phyloP scores from a whole-genome alignment of 140 eudicot genomes.

The Flaveria floridana region DNA sequence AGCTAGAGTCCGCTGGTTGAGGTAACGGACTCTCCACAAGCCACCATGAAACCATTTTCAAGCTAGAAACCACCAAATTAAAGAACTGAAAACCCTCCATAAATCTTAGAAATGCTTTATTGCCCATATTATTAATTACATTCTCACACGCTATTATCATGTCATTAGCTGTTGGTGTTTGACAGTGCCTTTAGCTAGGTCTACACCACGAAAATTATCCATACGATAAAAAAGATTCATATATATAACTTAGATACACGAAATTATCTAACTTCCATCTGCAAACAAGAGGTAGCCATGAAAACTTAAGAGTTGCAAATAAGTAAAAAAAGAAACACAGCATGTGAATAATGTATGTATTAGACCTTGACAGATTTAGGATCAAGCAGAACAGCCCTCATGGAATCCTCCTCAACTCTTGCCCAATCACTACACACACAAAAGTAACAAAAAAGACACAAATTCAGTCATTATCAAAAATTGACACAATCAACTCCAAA shows the following conservation, averaged over 20 bases:
- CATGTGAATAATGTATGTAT: neutral
- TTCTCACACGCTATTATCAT: neutral
- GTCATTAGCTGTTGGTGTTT: neutral
- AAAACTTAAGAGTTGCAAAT: neutral
- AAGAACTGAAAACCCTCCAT: too few species aligned
- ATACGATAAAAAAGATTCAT: neutral
- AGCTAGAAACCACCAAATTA: too few species aligned
- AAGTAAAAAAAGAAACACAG: neutral
- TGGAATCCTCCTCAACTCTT: conserved; percentile 82
- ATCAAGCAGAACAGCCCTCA: conserved; percentile 77
- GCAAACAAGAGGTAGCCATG: neutral
- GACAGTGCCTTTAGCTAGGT: neutral
- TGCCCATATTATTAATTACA: neutral
- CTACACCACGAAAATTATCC: neutral
- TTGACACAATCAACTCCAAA: conserved; percentile 22
- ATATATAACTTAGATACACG: neutral
- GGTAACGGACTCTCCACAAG: too few species aligned
- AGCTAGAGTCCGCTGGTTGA: too few species aligned
- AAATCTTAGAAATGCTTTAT: neutral
- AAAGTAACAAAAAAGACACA: conserved; percentile 10
- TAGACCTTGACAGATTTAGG: conserved; percentile 75
- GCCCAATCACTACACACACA: conserved; percentile 67
- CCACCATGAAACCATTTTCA: too few species aligned
- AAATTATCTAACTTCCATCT: neutral
- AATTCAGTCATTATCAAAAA: conserved; percentile 2